Base-by-base conservation (phyloP, 345 rosid genomes). In the Eucalyptus curtisii region DNA sequence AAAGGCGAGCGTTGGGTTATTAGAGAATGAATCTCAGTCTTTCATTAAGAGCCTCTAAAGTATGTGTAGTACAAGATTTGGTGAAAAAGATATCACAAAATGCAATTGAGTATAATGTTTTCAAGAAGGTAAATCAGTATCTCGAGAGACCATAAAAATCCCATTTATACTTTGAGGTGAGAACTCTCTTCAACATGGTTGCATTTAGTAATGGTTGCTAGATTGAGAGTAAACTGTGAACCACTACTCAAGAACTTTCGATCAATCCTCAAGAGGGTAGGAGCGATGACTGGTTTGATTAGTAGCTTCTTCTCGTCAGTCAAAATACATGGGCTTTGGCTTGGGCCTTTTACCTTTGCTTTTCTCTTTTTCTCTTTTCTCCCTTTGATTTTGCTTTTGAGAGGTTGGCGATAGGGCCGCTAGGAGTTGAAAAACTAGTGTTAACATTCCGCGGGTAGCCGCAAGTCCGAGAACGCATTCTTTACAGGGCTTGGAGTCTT, bases 41-140 rank as follows among this genome's bases (percentile, higher is more conserved):
- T 17, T 9, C 80, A 33, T 4, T 33, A 9, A 33, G 9, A 68
- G 13, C 42, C 24, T 68, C 37, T 8, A 17, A 17, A 33, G 44
- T 31, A 68, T 17, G 1, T 33, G 42, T 15, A 33, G 42, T 0
- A 68, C 4, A 4, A 68, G 0, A 68, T 31, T 33, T 10, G 42
- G 22, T 1, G 24, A 33, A 68, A 40, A 68, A 5, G 24, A 68
- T 68, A 31, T 0, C 6, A 15, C 24, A 16, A 16, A 40, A 33
- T 33, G 24, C 3, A n/a, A n/a, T n/a, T 9, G 12, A n/a, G 9
- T 12, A 6, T 0, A 0, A 13, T 2, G 0, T 61, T 13, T 30
- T 30, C 1, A 1, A 0, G 6, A 31, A 61, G 16, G 0, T 3
- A 30, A 31, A 8, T 68, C 1, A 8, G 3, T 68, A 20, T 68